A percentile compares a stretch with the other conserved stretches of the same genome.
Conservation (phyloP, 1,284 basidiomycete species). For the Puccinia polysora region DNA sequence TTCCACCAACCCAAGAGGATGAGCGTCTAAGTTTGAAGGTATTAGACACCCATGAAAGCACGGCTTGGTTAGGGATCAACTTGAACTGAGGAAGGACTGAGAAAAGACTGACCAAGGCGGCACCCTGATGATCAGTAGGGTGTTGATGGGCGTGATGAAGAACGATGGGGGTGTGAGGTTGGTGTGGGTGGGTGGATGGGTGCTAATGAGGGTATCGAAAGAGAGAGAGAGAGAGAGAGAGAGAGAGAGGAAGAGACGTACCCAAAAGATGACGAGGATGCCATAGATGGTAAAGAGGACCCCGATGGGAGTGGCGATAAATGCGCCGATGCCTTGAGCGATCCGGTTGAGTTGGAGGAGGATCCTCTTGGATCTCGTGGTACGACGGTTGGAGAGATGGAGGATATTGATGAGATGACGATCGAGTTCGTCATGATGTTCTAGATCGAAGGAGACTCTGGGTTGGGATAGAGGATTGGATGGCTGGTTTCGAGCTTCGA, state of each 20-base stretch:
- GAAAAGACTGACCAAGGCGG: constrained; percentile 21
- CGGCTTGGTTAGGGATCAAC: not conserved
- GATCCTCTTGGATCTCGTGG: not conserved
- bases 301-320: constrained; percentile 31
- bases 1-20: constrained; percentile 39
- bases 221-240: too few species aligned
- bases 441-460: too few species aligned
- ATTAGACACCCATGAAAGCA: not conserved
- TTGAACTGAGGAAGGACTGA: too few species aligned
- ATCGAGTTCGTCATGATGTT: constrained; percentile 3
- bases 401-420: constrained; percentile 12
- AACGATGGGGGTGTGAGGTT: not conserved
- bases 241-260: not conserved
- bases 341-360: not conserved
- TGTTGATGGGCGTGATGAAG: not conserved
- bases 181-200: not conserved
- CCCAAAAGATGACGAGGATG: constrained; percentile 41
- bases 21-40: constrained; percentile 5
- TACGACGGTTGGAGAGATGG: not conserved
- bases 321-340: not conserved
- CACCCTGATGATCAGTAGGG: constrained; percentile 1
- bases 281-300: constrained; percentile 36
- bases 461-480: too few species aligned
- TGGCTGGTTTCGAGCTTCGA: too few species aligned
- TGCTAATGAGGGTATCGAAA: too few species aligned